A percentile compares a stretch with the other conserved stretches of the same genome.
Evolutionary conservation across 1,139 yeast species (phyloP).

Genomic region (Yamadazyma blattariae): DNA sequence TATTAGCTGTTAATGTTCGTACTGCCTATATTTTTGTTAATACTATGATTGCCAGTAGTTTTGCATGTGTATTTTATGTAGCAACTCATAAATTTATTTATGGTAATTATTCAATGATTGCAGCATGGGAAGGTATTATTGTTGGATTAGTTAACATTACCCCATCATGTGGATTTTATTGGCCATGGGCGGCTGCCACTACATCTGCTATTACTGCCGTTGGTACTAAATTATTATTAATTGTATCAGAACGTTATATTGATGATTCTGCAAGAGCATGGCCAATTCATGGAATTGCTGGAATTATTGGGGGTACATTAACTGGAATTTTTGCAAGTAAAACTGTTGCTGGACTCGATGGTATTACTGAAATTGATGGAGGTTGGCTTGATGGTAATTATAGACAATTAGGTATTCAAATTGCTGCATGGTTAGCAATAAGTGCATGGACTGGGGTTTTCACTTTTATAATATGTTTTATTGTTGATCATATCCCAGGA

Average conservation of each 20-base stretch:
- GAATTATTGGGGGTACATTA: slow-evolving; percentile 76
- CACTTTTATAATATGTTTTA: slow-evolving; percentile 65
- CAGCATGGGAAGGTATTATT: slow-evolving; percentile 89
- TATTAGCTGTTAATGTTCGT: slow-evolving; percentile 86
- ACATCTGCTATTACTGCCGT: slow-evolving; percentile 78
- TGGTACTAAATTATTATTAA: slow-evolving; percentile 79
- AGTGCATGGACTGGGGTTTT: slow-evolving; percentile 78
- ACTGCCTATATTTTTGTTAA: slow-evolving; percentile 91
- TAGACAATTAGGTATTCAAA: slow-evolving; percentile 86
- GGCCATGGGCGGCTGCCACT: slow-evolving; percentile 82
- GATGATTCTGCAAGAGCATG: slow-evolving; percentile 96
- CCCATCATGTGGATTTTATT: slow-evolving; percentile 96
- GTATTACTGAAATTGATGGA: slow-evolving; percentile 61
- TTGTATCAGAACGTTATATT: slow-evolving; percentile 69
- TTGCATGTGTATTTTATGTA: slow-evolving; percentile 88
- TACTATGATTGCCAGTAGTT: slow-evolving; percentile 90
- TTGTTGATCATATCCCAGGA: slow-evolving; percentile 80
- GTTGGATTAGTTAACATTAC: slow-evolving; percentile 96
- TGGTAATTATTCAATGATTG: slow-evolving; percentile 90
- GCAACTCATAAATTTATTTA: slow-evolving; percentile 51
- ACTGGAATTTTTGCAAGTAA: slow-evolving; percentile 94
- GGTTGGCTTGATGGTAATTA: slow-evolving; percentile 95
- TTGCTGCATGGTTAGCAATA: slow-evolving; percentile 78
- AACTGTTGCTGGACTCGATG: slow-evolving; percentile 77
- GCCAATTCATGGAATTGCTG: slow-evolving; percentile 94